Conservation (phyloP, 257 asterid genomes). For the Mitragyna speciosa region DNA sequence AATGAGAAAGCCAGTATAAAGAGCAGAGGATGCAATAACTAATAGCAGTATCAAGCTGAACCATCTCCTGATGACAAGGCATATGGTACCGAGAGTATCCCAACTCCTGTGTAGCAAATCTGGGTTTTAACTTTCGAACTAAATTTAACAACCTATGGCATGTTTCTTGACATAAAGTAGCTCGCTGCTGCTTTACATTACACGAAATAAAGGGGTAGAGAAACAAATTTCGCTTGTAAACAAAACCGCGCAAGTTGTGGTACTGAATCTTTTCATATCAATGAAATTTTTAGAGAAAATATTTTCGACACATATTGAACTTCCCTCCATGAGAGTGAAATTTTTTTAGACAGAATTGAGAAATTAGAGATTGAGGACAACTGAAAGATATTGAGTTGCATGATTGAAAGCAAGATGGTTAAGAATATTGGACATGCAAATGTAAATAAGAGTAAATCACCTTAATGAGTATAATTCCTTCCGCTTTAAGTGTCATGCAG, state of each 20-base stretch:
- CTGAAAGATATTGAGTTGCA: too few species aligned
- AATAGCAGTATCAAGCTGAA: constrained; percentile 59
- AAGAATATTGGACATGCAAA: not conserved
- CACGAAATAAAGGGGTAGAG: not conserved
- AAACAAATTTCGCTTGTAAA: not conserved
- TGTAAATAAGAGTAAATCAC: not conserved
- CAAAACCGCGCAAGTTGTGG: not conserved
- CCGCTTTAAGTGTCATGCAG: not conserved
- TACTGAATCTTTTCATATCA: too few species aligned
- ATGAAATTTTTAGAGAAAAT: too few species aligned
- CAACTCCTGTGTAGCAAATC: constrained; percentile 55
- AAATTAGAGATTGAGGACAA: not conserved
- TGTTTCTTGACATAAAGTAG: not conserved
- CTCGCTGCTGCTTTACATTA: not conserved
- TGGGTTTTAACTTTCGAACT: not conserved
- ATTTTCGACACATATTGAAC: too few species aligned
- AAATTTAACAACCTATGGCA: not conserved
- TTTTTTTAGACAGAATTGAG: not conserved
- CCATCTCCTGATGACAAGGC: constrained; percentile 88
- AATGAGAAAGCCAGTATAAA: constrained; percentile 65
- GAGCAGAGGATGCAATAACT: constrained; percentile 58
- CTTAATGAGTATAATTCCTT: not conserved
- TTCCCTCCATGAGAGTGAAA: not conserved
- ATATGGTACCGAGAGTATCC: constrained; percentile 77
- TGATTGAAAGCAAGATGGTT: too few species aligned